A percentile compares a stretch with the other conserved stretches of the same genome.
phyloP scores from a whole-genome alignment of 176 grass and related monocot species.

The Oryza brachyantha region DNA sequence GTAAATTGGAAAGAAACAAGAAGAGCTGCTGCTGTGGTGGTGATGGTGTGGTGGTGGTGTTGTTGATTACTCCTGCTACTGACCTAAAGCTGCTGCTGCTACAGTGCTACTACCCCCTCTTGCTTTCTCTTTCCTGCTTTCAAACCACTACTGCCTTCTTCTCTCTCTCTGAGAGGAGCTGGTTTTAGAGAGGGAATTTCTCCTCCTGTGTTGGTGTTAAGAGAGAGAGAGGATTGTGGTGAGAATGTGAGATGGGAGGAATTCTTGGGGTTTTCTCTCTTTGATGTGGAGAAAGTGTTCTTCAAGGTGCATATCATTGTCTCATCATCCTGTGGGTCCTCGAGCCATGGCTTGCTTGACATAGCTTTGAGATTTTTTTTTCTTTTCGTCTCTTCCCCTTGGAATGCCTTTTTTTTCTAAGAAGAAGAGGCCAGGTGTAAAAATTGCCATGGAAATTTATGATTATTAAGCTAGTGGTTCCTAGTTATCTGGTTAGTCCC shows the following conservation, averaged over 20 bases:
- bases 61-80: neutral
- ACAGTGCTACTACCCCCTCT: neutral
- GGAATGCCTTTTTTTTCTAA: neutral
- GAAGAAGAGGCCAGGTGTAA: neutral
- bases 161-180: neutral
- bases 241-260: neutral
- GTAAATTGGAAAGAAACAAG: neutral
- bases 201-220: neutral
- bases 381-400: neutral
- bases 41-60: neutral
- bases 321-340: slow-evolving; percentile 36
- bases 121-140: neutral
- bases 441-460: neutral
- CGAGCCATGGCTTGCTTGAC: too few relatives aligned
- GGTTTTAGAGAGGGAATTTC: neutral
- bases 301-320: slow-evolving; percentile 39
- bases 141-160: too few relatives aligned
- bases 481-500: neutral
- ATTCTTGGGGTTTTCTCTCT: neutral
- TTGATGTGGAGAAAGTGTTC: neutral
- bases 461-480: neutral
- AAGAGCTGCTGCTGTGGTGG: too few relatives aligned
- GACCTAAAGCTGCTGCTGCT: neutral
- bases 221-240: neutral
- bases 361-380: neutral